Percentiles rank a stretch among this genome's conserved stretches.
Evolutionary conservation across 2,329 filamentous ascomycete species (phyloP).

Genomic region (Elsinoe arachidis): DNA sequence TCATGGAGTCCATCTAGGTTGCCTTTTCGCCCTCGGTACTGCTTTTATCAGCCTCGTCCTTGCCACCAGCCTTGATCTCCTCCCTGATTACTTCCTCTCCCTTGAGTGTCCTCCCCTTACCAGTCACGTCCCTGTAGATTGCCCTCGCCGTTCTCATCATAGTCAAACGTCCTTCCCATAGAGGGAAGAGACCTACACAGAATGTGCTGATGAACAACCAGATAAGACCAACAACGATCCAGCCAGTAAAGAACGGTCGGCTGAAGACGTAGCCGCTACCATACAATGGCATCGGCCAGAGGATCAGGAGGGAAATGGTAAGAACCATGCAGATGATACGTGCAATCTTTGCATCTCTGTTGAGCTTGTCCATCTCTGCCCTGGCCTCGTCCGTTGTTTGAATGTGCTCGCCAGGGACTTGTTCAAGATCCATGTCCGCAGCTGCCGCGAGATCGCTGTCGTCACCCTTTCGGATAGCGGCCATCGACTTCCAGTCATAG

Average conservation of each 20-base stretch:
- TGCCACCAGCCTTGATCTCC: conserved; percentile 20
- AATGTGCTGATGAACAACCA: conserved; percentile 69
- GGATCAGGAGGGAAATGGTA: conserved; percentile 63
- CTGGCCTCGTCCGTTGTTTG: conserved; percentile 32
- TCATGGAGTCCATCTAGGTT: background rate
- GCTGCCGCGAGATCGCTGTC: conserved; percentile 61
- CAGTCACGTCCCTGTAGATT: conserved; percentile 53
- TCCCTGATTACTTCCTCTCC: conserved; percentile 25
- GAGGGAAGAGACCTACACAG: conserved; percentile 70
- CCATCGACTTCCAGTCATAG: conserved; percentile 84
- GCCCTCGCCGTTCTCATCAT: conserved; percentile 52
- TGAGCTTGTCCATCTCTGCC: conserved; percentile 35
- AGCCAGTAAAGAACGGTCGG: conserved; percentile 74
- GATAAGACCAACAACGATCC: conserved; percentile 60
- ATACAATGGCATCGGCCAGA: conserved; percentile 93
- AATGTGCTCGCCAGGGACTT: conserved; percentile 45
- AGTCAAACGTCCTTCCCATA: conserved; percentile 68
- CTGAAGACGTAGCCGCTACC: conserved; percentile 72
- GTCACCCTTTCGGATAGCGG: conserved; percentile 66
- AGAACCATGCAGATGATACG: conserved; percentile 52
- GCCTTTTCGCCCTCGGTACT: background rate
- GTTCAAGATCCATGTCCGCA: conserved; percentile 58
- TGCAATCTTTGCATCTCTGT: conserved; percentile 42
- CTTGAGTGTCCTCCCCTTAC: conserved; percentile 24
- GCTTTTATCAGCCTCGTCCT: background rate